phyloP scores from a whole-genome alignment of 2,329 filamentous ascomycete genomes.

The Ceratocystis huliohia region DNA sequence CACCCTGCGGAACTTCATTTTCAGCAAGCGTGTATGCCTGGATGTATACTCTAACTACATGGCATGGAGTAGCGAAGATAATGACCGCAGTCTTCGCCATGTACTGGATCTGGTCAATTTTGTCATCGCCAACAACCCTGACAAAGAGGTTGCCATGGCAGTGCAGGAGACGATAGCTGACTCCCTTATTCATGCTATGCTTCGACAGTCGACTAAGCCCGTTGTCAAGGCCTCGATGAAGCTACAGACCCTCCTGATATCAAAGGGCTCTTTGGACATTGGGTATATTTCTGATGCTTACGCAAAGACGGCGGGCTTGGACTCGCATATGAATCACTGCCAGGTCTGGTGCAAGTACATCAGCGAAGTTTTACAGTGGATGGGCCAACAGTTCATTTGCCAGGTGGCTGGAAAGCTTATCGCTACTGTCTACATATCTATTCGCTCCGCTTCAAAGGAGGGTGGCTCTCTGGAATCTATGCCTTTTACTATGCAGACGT shows the following conservation, averaged over 20 bases:
- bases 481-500: slow-evolving; percentile 33
- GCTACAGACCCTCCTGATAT: slow-evolving; percentile 51
- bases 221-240: slow-evolving; percentile 59
- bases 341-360: slow-evolving; percentile 41
- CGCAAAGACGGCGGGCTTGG: slow-evolving; percentile 26
- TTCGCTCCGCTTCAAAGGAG: slow-evolving; percentile 29
- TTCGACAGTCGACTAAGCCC: slow-evolving; percentile 47
- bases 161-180: slow-evolving; percentile 38
- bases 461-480: slow-evolving; percentile 21
- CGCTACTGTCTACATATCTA: slow-evolving; percentile 41
- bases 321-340: slow-evolving; percentile 27
- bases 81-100: slow-evolving; percentile 50
- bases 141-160: slow-evolving; percentile 28
- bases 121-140: slow-evolving; percentile 40
- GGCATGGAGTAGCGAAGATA: slow-evolving; percentile 55
- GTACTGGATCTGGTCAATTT: slow-evolving; percentile 46
- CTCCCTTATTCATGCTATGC: slow-evolving; percentile 46
- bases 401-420: slow-evolving; percentile 49
- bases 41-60: slow-evolving; percentile 50
- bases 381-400: slow-evolving; percentile 44
- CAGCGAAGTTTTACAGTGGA: slow-evolving; percentile 41
- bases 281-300: slow-evolving; percentile 36
- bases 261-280: slow-evolving; percentile 44
- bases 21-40: slow-evolving; percentile 36
- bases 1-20: slow-evolving; percentile 38